These are phyloP conservation scores for Pseudogymnoascus verrucosus DNA, from an alignment of 2,329 filamentous ascomycete species.

Conservation along the genomic window DNA sequence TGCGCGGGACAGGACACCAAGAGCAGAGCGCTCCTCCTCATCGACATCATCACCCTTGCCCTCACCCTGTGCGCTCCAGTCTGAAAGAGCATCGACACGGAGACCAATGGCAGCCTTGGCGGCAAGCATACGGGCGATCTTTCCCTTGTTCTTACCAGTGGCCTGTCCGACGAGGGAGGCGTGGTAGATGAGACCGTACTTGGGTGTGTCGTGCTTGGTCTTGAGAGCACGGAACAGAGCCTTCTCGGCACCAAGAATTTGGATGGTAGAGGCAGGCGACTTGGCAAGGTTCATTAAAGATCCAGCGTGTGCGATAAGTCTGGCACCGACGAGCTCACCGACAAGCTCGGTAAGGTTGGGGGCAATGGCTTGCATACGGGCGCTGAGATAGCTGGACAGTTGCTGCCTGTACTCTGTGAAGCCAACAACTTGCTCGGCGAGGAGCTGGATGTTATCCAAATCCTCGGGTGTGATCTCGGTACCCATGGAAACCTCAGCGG, in stretches of 20 bases:
- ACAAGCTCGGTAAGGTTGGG: slow-evolving; percentile 92
- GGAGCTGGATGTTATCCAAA: slow-evolving; percentile 81
- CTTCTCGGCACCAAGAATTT: slow-evolving; percentile 98
- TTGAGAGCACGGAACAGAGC: slow-evolving; percentile 96
- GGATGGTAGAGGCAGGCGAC: slow-evolving; percentile 88
- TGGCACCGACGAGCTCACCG: slow-evolving; percentile 86
- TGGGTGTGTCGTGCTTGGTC: slow-evolving; percentile 98
- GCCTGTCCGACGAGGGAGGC: slow-evolving; percentile 92
- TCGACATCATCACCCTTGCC: slow-evolving; percentile 58
- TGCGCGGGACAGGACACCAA: slow-evolving; percentile 65
- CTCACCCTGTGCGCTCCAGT: slow-evolving; percentile 62
- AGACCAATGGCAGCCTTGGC: slow-evolving; percentile 90
- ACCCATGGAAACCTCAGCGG: slow-evolving; percentile 96
- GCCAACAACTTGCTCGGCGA: slow-evolving; percentile 87
- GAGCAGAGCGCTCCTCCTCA: slow-evolving; percentile 78
- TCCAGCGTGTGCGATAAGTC: slow-evolving; percentile 89
- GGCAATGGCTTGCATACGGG: slow-evolving; percentile 93
- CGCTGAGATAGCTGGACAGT: slow-evolving; percentile 80
- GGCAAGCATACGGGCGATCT: slow-evolving; percentile 93
- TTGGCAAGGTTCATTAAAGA: slow-evolving; percentile 93
- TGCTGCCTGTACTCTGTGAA: slow-evolving; percentile 87
- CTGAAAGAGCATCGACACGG: slow-evolving; percentile 81
- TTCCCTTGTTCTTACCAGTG: slow-evolving; percentile 97
- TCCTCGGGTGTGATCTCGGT: slow-evolving; percentile 93
- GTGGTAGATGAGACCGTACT: slow-evolving; percentile 93